phyloP scores from a whole-genome alignment of 140 eudicot species.

The Oenanthe javanica region DNA sequence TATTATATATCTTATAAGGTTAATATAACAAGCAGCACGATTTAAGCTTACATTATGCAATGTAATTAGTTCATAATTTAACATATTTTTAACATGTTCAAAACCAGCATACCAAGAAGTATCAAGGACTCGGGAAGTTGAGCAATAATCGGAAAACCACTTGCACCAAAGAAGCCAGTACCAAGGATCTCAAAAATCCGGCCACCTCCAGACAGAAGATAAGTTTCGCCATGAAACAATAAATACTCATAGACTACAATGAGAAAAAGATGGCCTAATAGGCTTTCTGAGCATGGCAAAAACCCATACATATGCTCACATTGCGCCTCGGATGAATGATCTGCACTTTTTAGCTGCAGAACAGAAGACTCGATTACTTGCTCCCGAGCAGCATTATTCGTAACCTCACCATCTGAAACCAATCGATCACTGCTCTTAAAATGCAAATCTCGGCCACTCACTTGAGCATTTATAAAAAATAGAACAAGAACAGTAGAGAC shows the following conservation, averaged over 20 bases:
- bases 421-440: not conserved
- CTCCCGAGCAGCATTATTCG: not conserved
- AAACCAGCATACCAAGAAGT: not conserved
- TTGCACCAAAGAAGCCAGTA: slow-evolving; percentile 39
- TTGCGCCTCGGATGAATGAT: slow-evolving; percentile 12
- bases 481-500: not conserved
- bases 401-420: slow-evolving; percentile 3
- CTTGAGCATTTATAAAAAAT: not conserved
- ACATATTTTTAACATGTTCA: not conserved
- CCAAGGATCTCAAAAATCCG: slow-evolving; percentile 35
- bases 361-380: not conserved
- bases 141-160: slow-evolving; percentile 31
- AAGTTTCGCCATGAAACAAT: slow-evolving; percentile 29
- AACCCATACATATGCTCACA: slow-evolving; percentile 47
- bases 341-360: not conserved
- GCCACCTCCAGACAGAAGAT: slow-evolving; percentile 31
- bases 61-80: too few species aligned
- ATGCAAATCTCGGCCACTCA: not conserved
- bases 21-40: too few species aligned
- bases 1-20: too few species aligned
- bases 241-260: slow-evolving; percentile 32
- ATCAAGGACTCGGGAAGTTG: slow-evolving; percentile 38
- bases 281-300: slow-evolving; percentile 30
- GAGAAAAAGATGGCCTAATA: slow-evolving; percentile 31
- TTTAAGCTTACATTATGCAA: too few species aligned